Evolutionary conservation across 2,329 filamentous ascomycete species (phyloP).

Genomic region (Pseudocercospora ulei): DNA sequence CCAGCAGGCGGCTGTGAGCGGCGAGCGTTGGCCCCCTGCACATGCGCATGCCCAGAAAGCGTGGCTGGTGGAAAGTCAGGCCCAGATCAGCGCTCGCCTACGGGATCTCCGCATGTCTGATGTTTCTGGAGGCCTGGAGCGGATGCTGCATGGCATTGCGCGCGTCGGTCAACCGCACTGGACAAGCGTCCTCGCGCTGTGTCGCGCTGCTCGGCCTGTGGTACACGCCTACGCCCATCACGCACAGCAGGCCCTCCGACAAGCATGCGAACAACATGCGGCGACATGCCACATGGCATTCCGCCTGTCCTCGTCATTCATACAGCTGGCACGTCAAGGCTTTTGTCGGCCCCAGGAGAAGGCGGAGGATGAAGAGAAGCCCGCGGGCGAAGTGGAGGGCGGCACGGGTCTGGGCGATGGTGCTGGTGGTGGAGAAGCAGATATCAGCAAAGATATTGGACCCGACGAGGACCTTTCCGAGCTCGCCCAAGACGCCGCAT

Average conservation of each 20-base stretch:
- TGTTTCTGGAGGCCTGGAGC: background rate
- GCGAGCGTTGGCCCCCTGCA: too few relatives aligned
- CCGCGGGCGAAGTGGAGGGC: conserved; percentile 67
- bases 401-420: conserved; percentile 93
- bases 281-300: conserved; percentile 65
- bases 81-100: conserved; percentile 1
- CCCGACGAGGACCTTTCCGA: conserved; percentile 90
- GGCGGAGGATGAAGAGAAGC: conserved; percentile 36
- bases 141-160: background rate
- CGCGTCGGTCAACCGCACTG: conserved; percentile 1
- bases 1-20: conserved; percentile 6
- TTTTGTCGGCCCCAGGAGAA: conserved; percentile 88
- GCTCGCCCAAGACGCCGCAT: conserved; percentile 64
- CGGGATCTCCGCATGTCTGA: conserved; percentile 2
- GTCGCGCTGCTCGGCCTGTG: conserved; percentile 51
- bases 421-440: conserved; percentile 87
- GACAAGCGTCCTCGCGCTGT: conserved; percentile 6
- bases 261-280: conserved; percentile 56
- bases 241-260: conserved; percentile 49
- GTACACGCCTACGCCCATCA: conserved; percentile 61
- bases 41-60: conserved; percentile 50
- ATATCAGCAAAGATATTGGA: conserved; percentile 94
- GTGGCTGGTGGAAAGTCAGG: conserved; percentile 46
- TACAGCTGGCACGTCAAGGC: conserved; percentile 68
- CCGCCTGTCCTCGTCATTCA: conserved; percentile 65